Evolutionary conservation across 2,329 filamentous ascomycete genomes (phyloP).

Genomic region (Apiospora rasikravindrae): DNA sequence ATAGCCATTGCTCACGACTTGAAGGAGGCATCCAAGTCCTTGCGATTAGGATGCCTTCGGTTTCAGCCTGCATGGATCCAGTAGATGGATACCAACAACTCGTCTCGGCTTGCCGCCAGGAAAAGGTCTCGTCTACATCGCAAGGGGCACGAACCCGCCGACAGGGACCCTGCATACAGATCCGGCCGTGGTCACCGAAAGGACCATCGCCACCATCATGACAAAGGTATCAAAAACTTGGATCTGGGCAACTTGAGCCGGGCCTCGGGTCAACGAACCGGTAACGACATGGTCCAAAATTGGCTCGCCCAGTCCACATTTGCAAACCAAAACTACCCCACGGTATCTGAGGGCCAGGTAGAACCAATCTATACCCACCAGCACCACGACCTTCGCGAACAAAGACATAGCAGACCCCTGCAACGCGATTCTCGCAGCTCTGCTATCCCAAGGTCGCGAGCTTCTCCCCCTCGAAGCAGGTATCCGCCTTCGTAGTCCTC

Average conservation of each 20-base stretch:
- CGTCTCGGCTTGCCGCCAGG: slow-evolving; percentile 2
- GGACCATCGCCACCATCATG: slow-evolving; percentile 24
- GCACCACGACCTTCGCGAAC: neutral
- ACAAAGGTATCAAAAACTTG: slow-evolving; percentile 29
- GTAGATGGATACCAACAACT: slow-evolving; percentile 4
- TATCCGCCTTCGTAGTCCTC: neutral
- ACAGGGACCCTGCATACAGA: neutral
- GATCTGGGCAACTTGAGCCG: slow-evolving; percentile 30
- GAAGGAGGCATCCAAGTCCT: neutral
- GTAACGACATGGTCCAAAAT: slow-evolving; percentile 33
- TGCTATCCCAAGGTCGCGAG: neutral
- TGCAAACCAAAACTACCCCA: slow-evolving; percentile 14
- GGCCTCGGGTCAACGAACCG: slow-evolving; percentile 26
- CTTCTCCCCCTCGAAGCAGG: neutral
- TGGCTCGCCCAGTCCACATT: slow-evolving; percentile 31
- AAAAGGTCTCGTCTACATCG: slow-evolving; percentile 1
- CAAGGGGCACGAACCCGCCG: neutral
- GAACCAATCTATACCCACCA: slow-evolving; percentile 5
- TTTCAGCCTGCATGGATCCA: neutral
- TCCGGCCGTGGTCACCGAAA: neutral
- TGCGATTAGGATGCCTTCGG: neutral
- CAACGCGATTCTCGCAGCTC: neutral
- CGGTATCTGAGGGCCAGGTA: neutral
- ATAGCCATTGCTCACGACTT: neutral
- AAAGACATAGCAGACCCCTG: neutral